phyloP scores from a whole-genome alignment of 1,284 basidiomycete species.

The Xerocomus alliaceus region DNA sequence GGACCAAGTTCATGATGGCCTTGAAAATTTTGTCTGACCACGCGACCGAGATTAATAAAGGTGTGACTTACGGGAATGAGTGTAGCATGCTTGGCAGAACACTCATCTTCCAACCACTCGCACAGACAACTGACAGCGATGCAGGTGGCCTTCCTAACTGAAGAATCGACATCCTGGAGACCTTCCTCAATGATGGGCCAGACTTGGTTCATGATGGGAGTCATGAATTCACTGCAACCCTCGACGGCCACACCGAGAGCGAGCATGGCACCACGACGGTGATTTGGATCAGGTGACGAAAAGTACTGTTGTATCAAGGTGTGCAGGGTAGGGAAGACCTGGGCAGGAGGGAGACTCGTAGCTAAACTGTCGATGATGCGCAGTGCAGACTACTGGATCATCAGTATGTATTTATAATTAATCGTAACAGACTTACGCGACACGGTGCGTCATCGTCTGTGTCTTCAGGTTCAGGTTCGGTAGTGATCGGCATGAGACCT shows the following conservation, averaged over 20 bases:
- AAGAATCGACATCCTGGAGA: slow-evolving; percentile 82
- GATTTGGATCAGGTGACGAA: slow-evolving; percentile 75
- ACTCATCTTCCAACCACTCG: slow-evolving; percentile 97
- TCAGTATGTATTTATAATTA: slow-evolving; percentile 19
- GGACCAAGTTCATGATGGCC: slow-evolving; percentile 90
- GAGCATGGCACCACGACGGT: slow-evolving; percentile 93
- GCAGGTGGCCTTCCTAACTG: slow-evolving; percentile 94
- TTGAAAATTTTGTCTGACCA: slow-evolving; percentile 38
- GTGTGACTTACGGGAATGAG: slow-evolving; percentile 79
- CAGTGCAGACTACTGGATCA: slow-evolving; percentile 74
- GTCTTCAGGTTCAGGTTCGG: slow-evolving; percentile 89
- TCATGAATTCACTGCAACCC: slow-evolving; percentile 98
- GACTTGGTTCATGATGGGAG: slow-evolving; percentile 88
- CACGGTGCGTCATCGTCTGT: slow-evolving; percentile 91
- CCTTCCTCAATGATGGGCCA: slow-evolving; percentile 96
- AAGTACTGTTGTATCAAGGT: slow-evolving; percentile 85
- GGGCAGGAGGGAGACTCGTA: slow-evolving; percentile 91
- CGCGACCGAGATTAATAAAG: background rate
- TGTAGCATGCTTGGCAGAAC: slow-evolving; percentile 81
- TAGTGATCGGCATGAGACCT: slow-evolving; percentile 92
- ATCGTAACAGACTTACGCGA: slow-evolving; percentile 61
- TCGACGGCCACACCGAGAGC: slow-evolving; percentile 96
- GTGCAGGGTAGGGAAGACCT: slow-evolving; percentile 95
- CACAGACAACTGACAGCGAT: slow-evolving; percentile 95
- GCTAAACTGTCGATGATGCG: slow-evolving; percentile 95